These are phyloP conservation scores for Gaultheria prostrata DNA, from an alignment of 148 eudicot genomes.

Conservation along the genomic window DNA sequence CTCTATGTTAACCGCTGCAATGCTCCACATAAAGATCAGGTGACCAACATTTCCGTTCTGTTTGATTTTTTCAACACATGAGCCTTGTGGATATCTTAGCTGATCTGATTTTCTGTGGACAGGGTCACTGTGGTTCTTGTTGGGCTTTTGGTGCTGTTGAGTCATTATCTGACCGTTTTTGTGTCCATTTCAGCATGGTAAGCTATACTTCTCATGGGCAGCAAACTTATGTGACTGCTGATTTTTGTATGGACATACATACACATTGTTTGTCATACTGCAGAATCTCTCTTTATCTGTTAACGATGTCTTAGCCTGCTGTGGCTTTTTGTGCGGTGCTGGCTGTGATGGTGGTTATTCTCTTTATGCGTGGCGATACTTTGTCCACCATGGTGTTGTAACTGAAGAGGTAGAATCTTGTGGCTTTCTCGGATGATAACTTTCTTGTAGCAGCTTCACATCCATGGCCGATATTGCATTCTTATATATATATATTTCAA, in stretches of 20 bases:
- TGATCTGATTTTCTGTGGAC: constrained; percentile 17
- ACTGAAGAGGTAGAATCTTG: constrained; percentile 59
- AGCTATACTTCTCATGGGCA: background rate
- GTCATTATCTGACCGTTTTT: constrained; percentile 87
- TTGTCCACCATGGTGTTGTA: constrained; percentile 71
- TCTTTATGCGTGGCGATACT: constrained; percentile 77
- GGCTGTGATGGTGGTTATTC: constrained; percentile 95
- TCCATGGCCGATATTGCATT: constrained; percentile 2
- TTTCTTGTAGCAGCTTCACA: background rate
- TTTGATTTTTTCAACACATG: background rate
- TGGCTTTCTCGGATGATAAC: background rate
- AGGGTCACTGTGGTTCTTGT: constrained; percentile 99
- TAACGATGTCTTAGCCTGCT: constrained; percentile 91
- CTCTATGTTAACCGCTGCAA: constrained; percentile 15
- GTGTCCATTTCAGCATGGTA: constrained; percentile 67
- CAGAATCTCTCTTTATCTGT: constrained; percentile 76
- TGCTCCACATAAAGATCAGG: constrained; percentile 52
- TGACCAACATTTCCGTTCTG: constrained; percentile 20
- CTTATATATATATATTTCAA: background rate
- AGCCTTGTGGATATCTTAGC: constrained; percentile 10
- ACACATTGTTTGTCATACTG: constrained; percentile 16
- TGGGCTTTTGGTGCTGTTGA: constrained; percentile 99
- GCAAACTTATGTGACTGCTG: constrained; percentile 5
- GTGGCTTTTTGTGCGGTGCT: constrained; percentile 85
- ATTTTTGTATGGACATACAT: background rate